Evolutionary conservation across 2,329 filamentous ascomycete species (phyloP).

Genomic region (Plectosphaerella cucumerina): DNA sequence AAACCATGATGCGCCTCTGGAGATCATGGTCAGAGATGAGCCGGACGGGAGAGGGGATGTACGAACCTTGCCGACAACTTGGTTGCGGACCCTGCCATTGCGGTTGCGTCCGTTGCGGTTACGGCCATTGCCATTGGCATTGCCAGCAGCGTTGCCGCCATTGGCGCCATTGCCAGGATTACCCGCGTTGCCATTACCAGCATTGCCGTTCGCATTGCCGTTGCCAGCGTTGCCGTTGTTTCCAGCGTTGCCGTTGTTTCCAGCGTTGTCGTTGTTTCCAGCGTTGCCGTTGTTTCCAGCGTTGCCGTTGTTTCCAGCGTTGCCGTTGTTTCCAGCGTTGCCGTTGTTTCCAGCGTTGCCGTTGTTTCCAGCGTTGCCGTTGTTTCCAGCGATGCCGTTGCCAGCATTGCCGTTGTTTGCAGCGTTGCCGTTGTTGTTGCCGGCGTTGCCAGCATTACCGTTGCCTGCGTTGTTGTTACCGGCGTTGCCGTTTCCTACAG

Average conservation of each 20-base stretch:
- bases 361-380: background rate
- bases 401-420: background rate
- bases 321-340: background rate
- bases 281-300: background rate
- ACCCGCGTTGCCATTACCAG: background rate
- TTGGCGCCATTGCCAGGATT: no score
- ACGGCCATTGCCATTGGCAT: background rate
- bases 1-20: no score
- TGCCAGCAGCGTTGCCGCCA: no score
- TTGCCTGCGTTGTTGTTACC: conserved; percentile 1
- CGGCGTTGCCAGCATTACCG: background rate
- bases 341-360: background rate
- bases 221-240: conserved; percentile 1
- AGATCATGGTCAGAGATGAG: no score
- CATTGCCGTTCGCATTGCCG: background rate
- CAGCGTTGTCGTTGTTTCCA: background rate
- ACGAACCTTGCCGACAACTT: no score
- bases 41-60: no score
- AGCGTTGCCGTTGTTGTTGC: background rate
- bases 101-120: background rate
- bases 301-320: background rate
- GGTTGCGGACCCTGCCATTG: background rate
- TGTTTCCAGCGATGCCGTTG: background rate
- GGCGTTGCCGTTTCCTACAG: conserved; percentile 4
- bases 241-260: background rate